Evolutionary conservation across 176 grass and related monocot species (phyloP), one percentile per base, ranked within the genome.

Genomic region (Microstegium vimineum): DNA sequence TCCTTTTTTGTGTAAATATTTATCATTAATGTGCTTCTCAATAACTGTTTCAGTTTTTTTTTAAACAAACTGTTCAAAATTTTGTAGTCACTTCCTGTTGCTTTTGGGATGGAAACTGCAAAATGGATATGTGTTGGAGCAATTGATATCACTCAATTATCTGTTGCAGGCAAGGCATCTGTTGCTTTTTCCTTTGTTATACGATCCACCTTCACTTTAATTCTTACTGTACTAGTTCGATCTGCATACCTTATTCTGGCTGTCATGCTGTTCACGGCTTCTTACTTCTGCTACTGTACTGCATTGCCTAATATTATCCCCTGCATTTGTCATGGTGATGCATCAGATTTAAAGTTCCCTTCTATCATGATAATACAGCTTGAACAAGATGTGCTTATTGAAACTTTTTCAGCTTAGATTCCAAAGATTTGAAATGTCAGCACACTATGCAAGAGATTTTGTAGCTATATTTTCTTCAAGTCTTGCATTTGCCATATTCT

Each of bases 101-200:
- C 95, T 84, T 98, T 98, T 81, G 95, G 95, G 59, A 87, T 85
- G 76, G 95, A 98, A 46, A 84, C 88, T 66, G 95, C 95, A 42
- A 98, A 98, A 89, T 98, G 95, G 95, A 93, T 98, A 84, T 98
- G 95, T 84, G 92, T 95, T 67, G 95, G 95, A 82, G 90, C 92
- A 77, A 95, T 95, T 76, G 95, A 98, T 82, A 85, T 95, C 79
- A 98, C 95, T 84, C 95, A 98, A 76, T 83, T 98, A 76, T 98
- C 92, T 41, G 71, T 98, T 80, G 92, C 92, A 86, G 95, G 95
- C 90, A 85, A 57, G 41, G 7, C 20, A 68, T 86, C 26, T 51
- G 40, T 31, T 68, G 15, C 31, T 45, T 47, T 62, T 86, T 30
- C 45, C 52, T 79, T 41, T 69, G 64, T 43, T 18, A 57, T 52